Base-by-base conservation (phyloP, 106 monocot species). In the Cymbidium sinense region DNA sequence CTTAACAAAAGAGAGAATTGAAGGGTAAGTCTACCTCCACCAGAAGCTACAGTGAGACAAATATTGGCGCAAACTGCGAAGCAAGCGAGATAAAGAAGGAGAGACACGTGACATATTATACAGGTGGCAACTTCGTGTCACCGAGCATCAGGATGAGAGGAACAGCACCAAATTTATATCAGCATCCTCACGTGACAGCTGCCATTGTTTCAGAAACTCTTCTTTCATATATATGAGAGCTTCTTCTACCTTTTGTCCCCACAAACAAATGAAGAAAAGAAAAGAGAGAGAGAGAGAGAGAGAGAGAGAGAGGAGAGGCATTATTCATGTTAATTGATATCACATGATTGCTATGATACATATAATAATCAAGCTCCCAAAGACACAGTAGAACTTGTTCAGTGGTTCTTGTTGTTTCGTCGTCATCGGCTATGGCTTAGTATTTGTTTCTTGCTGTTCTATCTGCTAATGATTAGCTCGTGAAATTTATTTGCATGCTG, bases 261-360 rank as follows among this genome's bases (percentile, higher is more conserved):
- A 61, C 23, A 61, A 25, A 3, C 21, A 5, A 23, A 61, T 21
- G 23, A 6, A 61, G 4, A 9, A 9, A 61, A 23, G 2, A 8
- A n/a, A 21, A 61, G 61, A 61, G 61, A 61, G 61, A 61, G 61
- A 61, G 58, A 61, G 58, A 61, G 58, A 61, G 21, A 61, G 54
- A 54, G 54, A 54, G 54, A 54, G 21, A 3, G 3, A 23, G 2
- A 35, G 11, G 54, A 54, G 21, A 3, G 3, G 10, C 5, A 35
- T 70, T 5, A 12, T 18, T 15, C 17, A 7, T 25, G 31, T 31
- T 9, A 1, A 34, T 12, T 31, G 70, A 70, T 25, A 35, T 34
- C 70, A 70, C 34, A 35, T 34, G 70, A 35, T 35, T 31, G 70
- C 34, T 70, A 12, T 70, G 30, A 70, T 70, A 47, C 2, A 47